Evolutionary conservation across 176 grass and related monocot genomes (phyloP), one percentile per base, ranked within the genome.

Genomic region (Raddia guianensis): DNA sequence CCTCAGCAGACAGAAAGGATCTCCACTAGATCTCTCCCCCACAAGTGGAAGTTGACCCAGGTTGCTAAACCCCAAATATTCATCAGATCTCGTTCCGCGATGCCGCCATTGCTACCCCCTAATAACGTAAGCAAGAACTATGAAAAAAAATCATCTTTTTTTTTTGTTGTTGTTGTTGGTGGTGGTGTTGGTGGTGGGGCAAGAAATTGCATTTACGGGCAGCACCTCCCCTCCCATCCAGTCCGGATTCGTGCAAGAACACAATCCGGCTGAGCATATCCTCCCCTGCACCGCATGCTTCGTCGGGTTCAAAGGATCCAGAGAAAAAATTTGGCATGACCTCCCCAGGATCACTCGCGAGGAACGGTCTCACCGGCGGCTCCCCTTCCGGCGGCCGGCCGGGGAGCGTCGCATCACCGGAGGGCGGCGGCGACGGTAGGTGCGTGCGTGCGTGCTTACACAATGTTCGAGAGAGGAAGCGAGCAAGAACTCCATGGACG

Each of bases 111-210:
- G 37, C 16, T 55, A 71, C 56, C 27, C 54, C 20, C 69, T 27
- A 27, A 27, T 43, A 58, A 71, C 14, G 70, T 74, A 88, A 83
- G 58, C 80, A 88, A 83, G 58, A 83, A 63, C 18, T 12, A 21
- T 40, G 12, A 67, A 19, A 42, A 79, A 49, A 16, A 34, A 1
- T 1, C 3, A 5, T 4, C 0, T 33, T 45, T 15, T 69, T 59
- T 40, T 27, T 27, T 27, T 27, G n/a, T n/a, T n/a, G n/a, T n/a
- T n/a, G n/a, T n/a, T n/a, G n/a, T n/a, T n/a, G n/a, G n/a, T 27
- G 27, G 0, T 63, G 8, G 14, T 43, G 42, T 11, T 57, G 33
- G 62, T 66, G 33, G 9, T 7, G 21, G 8, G 57, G 69, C 68
- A 65, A 32, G 5, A 18, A 21, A 67, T 40, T 83, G 80, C 75